phyloP scores from a whole-genome alignment of 2,329 filamentous ascomycete genomes.

The Penicillium sp. region DNA sequence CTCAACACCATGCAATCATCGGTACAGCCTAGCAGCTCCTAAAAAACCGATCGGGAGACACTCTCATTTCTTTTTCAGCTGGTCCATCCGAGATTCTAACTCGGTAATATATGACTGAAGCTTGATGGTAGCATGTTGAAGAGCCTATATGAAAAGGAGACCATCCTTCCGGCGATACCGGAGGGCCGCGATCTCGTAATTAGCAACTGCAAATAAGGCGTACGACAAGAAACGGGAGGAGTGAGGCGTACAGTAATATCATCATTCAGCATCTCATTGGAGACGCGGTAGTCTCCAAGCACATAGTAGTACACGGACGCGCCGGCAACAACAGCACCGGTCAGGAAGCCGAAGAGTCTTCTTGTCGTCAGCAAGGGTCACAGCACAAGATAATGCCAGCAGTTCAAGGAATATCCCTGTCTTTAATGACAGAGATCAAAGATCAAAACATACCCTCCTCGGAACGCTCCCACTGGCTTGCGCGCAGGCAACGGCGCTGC shows the following conservation, averaged over 20 bases:
- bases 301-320: slow-evolving; percentile 88
- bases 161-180: background rate
- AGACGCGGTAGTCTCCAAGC: slow-evolving; percentile 87
- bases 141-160: slow-evolving; percentile 58
- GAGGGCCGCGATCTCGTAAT: slow-evolving; percentile 1
- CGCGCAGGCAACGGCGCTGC: slow-evolving; percentile 53
- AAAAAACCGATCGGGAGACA: background rate
- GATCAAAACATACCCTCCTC: slow-evolving; percentile 63
- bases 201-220: background rate
- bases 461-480: slow-evolving; percentile 70
- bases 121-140: slow-evolving; percentile 84
- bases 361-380: slow-evolving; percentile 10
- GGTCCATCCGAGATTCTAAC: slow-evolving; percentile 77
- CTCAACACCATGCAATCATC: slow-evolving; percentile 8
- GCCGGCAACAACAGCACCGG: slow-evolving; percentile 78
- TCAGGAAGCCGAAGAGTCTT: slow-evolving; percentile 88
- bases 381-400: slow-evolving; percentile 8
- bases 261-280: slow-evolving; percentile 90
- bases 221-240: background rate
- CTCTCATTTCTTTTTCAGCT: slow-evolving; percentile 63
- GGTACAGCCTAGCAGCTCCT: slow-evolving; percentile 3
- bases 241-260: slow-evolving; percentile 77
- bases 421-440: background rate
- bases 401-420: no score
- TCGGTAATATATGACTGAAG: slow-evolving; percentile 80